phyloP scores from a whole-genome alignment of 2,329 filamentous ascomycete genomes.

The Ophioceras dolichostomum region DNA sequence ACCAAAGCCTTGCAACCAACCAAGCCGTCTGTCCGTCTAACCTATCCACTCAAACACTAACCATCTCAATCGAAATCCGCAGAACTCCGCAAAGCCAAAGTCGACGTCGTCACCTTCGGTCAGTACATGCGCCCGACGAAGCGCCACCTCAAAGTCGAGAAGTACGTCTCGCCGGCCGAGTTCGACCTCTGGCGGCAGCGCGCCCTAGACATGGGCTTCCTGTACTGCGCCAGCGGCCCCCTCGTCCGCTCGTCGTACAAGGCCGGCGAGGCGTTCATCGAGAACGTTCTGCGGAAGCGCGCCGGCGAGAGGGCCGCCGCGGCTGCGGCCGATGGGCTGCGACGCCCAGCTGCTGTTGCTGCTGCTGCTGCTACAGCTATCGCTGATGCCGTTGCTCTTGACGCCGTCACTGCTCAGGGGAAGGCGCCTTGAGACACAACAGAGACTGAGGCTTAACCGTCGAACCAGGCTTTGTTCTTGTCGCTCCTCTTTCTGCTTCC shows the following conservation, averaged over 20 bases:
- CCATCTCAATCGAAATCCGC: neutral
- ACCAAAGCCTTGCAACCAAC: too few species aligned
- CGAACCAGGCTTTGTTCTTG: too few species aligned
- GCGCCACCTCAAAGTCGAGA: conserved; percentile 91
- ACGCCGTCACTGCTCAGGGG: too few species aligned
- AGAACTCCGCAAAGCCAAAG: conserved; percentile 68
- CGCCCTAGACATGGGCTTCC: conserved; percentile 87
- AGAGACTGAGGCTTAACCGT: too few species aligned
- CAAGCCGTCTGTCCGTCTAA: too few species aligned
- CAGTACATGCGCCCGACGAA: conserved; percentile 99
- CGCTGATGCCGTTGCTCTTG: too few species aligned
- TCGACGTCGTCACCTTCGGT: conserved; percentile 97
- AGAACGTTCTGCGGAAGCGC: conserved; percentile 90
- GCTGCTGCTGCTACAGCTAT: neutral
- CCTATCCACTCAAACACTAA: neutral
- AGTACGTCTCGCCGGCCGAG: conserved; percentile 81
- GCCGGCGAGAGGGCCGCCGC: conserved; percentile 26
- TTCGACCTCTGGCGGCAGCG: conserved; percentile 89
- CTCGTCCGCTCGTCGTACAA: conserved; percentile 94
- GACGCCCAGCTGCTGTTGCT: neutral
- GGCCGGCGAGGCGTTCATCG: conserved; percentile 95
- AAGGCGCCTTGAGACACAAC: too few species aligned
- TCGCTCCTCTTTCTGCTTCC: too few species aligned
- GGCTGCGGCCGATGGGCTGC: neutral
- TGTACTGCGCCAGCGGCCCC: conserved; percentile 91